A percentile compares a stretch with the other conserved stretches of the same genome.
Evolutionary conservation across 2,329 filamentous ascomycete genomes (phyloP).

Genomic region (Hypocrella siamensis): DNA sequence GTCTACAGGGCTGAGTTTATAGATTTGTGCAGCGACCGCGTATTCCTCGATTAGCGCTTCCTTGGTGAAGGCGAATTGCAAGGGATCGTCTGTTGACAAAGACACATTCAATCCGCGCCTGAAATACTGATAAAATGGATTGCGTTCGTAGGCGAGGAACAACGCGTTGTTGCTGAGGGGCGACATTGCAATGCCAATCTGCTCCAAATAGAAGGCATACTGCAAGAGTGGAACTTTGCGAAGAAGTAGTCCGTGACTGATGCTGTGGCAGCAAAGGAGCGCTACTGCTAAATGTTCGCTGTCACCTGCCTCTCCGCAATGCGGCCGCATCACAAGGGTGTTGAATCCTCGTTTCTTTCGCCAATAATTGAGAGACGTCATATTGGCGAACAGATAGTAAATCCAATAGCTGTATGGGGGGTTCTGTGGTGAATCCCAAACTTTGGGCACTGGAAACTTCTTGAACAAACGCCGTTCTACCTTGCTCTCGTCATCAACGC

Average conservation of each 20-base stretch:
- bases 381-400: slow-evolving; percentile 92
- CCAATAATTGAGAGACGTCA: slow-evolving; percentile 83
- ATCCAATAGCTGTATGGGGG: slow-evolving; percentile 99
- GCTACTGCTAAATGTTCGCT: slow-evolving; percentile 91
- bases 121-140: slow-evolving; percentile 93
- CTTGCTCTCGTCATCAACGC: slow-evolving; percentile 97
- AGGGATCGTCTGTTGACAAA: slow-evolving; percentile 85
- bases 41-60: slow-evolving; percentile 97
- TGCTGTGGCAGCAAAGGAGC: slow-evolving; percentile 85
- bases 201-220: slow-evolving; percentile 95
- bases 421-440: slow-evolving; percentile 86
- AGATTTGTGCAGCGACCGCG: slow-evolving; percentile 93
- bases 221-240: slow-evolving; percentile 90
- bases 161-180: slow-evolving; percentile 94
- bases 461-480: slow-evolving; percentile 83
- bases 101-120: slow-evolving; percentile 89
- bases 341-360: slow-evolving; percentile 87
- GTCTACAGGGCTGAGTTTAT: slow-evolving; percentile 90
- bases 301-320: slow-evolving; percentile 93
- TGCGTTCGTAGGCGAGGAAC: slow-evolving; percentile 91
- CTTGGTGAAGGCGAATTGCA: slow-evolving; percentile 97
- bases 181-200: slow-evolving; percentile 99
- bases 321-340: slow-evolving; percentile 81
- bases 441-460: slow-evolving; percentile 82
- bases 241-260: slow-evolving; percentile 83